Conservation (phyloP, 768 basidiomycete species). For the Naematelia encephala region DNA sequence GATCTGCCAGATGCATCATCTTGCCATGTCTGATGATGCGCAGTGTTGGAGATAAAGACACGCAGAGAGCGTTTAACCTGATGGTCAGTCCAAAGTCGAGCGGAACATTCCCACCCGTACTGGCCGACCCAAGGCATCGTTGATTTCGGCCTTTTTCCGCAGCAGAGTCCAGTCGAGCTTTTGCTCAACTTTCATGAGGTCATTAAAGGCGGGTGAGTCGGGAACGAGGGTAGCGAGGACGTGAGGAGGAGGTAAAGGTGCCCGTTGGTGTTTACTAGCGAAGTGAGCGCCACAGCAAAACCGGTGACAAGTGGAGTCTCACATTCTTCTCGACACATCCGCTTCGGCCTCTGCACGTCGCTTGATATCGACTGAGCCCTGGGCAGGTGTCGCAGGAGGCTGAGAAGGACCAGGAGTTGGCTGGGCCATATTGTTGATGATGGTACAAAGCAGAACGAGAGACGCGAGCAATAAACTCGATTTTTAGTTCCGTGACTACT, state of each 20-base stretch:
- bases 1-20: slow-evolving; percentile 45
- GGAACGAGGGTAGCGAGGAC: slow-evolving; percentile 73
- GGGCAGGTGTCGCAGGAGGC: background rate
- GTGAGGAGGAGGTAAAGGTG: slow-evolving; percentile 48
- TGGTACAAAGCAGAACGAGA: background rate
- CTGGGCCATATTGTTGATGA: slow-evolving; percentile 5
- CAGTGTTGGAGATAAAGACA: slow-evolving; percentile 82
- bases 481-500: background rate
- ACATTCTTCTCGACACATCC: slow-evolving; percentile 26
- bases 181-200: slow-evolving; percentile 80
- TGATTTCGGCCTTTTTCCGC: slow-evolving; percentile 83
- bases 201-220: slow-evolving; percentile 82
- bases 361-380: slow-evolving; percentile 16
- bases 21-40: slow-evolving; percentile 84
- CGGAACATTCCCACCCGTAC: slow-evolving; percentile 59
- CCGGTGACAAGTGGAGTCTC: too few relatives aligned
- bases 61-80: slow-evolving; percentile 79
- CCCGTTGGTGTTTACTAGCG: slow-evolving; percentile 25
- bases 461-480: background rate
- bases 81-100: background rate
- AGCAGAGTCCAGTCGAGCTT: slow-evolving; percentile 93
- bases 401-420: background rate
- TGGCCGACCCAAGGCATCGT: slow-evolving; percentile 74
- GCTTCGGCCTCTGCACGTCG: slow-evolving; percentile 26
- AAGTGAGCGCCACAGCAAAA: background rate